Base-by-base conservation (phyloP, 345 rosid species). In the Eucalyptus pumila region DNA sequence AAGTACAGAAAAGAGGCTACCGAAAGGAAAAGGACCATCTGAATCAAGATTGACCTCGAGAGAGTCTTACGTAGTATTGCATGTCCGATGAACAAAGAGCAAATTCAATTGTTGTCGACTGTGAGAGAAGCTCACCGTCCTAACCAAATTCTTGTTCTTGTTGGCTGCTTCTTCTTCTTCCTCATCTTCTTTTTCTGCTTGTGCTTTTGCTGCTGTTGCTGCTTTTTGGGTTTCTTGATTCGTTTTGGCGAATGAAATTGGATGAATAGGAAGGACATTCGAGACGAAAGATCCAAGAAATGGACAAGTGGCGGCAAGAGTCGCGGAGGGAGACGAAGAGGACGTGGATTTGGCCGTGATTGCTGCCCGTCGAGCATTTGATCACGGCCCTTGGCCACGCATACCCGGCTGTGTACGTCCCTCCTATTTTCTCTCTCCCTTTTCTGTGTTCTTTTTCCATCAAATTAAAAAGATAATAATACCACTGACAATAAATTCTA, bases 321-420 rank as follows among this genome's bases (percentile, higher is more conserved):
- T 95, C 21, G 94, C 96, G 2, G 95, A 91, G 91, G 97, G 96
- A 80, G 94, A 93, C 42, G 88, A 92, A 88, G 97, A 91, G 60
- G 97, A 95, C 87, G 89, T 95, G 40, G 95, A 95, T 58, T 88
- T 91, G 90, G 96, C 97, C 9, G 97, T 94, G 58, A 93, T 90
- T 32, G 96, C 95, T 27, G 97, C 97, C 26, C 96, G 96, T 69
- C 89, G 90, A 23, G 97, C 97, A 56, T 95, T 94, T 69, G 97
- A 95, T 48, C 86, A 91, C 60, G 97, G 97, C 24, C 96, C 96
- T 21, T 95, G 97, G 97, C 95, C 96, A 32, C 95, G 97, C 85
- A 87, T 94, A 89, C 50, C 94, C 51, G 98, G 96, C 65, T 92
- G 54, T 67, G 99, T 96, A 92, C 19, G 96, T 90, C 14, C 34